Conservation (phyloP, 768 basidiomycete species). For the Mycena galopus region DNA sequence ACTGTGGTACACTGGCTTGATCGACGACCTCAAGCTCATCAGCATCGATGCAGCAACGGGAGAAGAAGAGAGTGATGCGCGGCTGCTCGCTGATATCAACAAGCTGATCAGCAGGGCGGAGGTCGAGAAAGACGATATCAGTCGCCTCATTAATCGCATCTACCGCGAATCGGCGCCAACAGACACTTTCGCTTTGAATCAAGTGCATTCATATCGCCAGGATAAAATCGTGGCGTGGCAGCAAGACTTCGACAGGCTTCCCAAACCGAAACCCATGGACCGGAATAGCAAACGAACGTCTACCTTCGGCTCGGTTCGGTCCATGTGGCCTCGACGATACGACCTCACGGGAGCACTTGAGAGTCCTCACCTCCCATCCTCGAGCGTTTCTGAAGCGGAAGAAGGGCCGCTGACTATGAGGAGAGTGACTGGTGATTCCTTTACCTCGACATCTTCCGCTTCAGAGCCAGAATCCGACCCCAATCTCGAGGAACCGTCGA, state of each 20-base stretch:
- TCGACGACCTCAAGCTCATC: slow-evolving; percentile 83
- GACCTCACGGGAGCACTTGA: slow-evolving; percentile 69
- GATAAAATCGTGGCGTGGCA: slow-evolving; percentile 98
- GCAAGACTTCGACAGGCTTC: slow-evolving; percentile 88
- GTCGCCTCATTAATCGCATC: slow-evolving; percentile 77
- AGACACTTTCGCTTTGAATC: slow-evolving; percentile 90
- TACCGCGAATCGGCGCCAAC: slow-evolving; percentile 86
- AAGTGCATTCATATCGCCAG: slow-evolving; percentile 88
- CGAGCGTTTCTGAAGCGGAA: slow-evolving; percentile 82
- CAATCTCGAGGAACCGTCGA: slow-evolving; percentile 34
- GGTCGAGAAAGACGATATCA: slow-evolving; percentile 79
- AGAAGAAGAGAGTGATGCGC: slow-evolving; percentile 78
- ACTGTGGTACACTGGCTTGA: slow-evolving; percentile 79
- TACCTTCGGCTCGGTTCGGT: slow-evolving; percentile 76
- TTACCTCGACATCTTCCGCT: slow-evolving; percentile 72
- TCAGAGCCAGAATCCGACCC: slow-evolving; percentile 71
- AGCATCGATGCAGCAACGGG: slow-evolving; percentile 85
- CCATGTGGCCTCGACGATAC: slow-evolving; percentile 77
- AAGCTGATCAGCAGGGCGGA: slow-evolving; percentile 79
- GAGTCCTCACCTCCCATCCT: slow-evolving; percentile 67
- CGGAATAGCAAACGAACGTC: slow-evolving; percentile 68
- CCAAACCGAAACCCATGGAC: slow-evolving; percentile 74
- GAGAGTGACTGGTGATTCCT: slow-evolving; percentile 66
- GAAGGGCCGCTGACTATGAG: slow-evolving; percentile 64
- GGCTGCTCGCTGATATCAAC: slow-evolving; percentile 73